Percentiles rank a stretch among this genome's conserved stretches.
Conservation (phyloP, 306 rosid genomes). For the Corylus americana region DNA sequence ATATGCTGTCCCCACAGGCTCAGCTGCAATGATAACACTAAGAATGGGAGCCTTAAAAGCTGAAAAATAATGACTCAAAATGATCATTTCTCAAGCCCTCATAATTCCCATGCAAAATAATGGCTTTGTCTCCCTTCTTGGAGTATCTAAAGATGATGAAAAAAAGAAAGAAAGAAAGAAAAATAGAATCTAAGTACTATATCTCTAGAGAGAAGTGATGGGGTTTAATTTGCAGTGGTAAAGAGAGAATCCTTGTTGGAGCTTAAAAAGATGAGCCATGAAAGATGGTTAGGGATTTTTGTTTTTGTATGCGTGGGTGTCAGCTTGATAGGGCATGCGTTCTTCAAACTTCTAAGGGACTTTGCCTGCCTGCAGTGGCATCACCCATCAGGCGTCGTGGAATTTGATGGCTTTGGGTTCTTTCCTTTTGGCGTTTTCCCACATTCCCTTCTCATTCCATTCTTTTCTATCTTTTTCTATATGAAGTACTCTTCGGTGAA, state of each 20-base stretch:
- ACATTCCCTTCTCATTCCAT: constrained; percentile 30
- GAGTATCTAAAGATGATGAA: constrained; percentile 36
- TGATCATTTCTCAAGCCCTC: constrained; percentile 23
- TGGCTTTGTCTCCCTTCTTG: constrained; percentile 4
- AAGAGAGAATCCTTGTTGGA: constrained; percentile 81
- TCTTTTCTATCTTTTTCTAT: constrained; percentile 9
- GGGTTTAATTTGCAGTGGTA: constrained; percentile 48
- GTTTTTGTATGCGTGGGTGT: constrained; percentile 35
- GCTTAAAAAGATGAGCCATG: constrained; percentile 81
- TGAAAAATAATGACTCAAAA: constrained; percentile 39
- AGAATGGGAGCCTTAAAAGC: constrained; percentile 59
- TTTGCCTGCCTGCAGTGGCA: constrained; percentile 26
- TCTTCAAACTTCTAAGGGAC: constrained; percentile 49
- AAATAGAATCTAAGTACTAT: constrained; percentile 69
- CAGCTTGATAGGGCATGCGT: constrained; percentile 62
- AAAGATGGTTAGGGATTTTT: constrained; percentile 1
- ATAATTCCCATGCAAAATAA: constrained; percentile 41
- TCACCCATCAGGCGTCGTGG: neutral
- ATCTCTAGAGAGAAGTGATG: constrained; percentile 80
- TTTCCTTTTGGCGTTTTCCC: constrained; percentile 54
- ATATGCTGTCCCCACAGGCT: constrained; percentile 46
- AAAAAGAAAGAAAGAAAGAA: constrained; percentile 53
- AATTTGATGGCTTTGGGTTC: constrained; percentile 29
- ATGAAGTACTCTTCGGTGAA: constrained; percentile 12
- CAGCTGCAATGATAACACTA: constrained; percentile 59